Evolutionary conservation across 768 basidiomycete genomes (phyloP), one percentile per base, ranked within the genome.

Genomic region (Boletus pseudopeckii): DNA sequence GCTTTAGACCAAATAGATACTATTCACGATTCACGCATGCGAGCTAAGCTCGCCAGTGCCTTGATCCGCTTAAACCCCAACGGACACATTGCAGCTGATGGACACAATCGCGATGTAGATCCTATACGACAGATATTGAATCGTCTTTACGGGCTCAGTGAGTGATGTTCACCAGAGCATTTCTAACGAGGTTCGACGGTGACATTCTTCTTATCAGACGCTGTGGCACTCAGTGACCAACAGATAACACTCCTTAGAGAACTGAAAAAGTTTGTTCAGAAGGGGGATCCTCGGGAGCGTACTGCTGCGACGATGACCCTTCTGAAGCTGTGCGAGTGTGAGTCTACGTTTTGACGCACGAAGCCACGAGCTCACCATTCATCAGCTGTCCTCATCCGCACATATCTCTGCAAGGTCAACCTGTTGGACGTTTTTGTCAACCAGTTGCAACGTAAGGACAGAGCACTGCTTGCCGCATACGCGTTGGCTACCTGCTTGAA

Each of bases 291-390:
- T 20, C 53, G 43, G 20, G 66, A 56, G 15, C 65, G 65, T 17
- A 63, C 55, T 2, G 57, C 60, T 24, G 56, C 63, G 13, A 67
- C 65, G 6, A 43, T 63, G 50, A 60, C 65, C 0, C 20, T 66
- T 30, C 6, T 67, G 40, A 62, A 57, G n/a, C 48, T 66, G 15
- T 60, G 56, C 45, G 56, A 65, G 22, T 56, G 65, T 68, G 18
- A 22, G 56, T 40, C 2, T 32, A 15, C n/a, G 5, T 17, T 36
- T 41, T 4, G 8, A 38, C 5, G 6, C 13, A 11, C 10, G 10
- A 5, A 32, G 20, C 38, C 15, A 7, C 1, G 17, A 17, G 10
- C 48, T 59, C 6, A 64, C 15, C 4, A 20, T 44, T 36, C 20
- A n/a, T 48, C 5, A 66, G 63, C 47, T 24, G 4, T 0, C 15